Percentiles rank a stretch among this genome's conserved stretches.
Conservation (phyloP, 352 stramenopile genomes). For the Phytophthora hybrid region DNA sequence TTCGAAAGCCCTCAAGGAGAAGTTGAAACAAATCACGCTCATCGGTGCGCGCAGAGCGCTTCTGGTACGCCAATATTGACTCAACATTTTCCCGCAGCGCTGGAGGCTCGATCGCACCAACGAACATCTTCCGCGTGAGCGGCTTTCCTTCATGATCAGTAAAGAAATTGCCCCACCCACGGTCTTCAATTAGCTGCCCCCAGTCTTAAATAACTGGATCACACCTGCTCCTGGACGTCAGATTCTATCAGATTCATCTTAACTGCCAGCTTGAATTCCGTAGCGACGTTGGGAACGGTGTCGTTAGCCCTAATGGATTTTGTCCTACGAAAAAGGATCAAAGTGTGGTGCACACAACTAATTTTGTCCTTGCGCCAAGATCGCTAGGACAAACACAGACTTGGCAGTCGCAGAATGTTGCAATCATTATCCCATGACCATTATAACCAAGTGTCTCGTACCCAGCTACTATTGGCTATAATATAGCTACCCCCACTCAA, state of each 20-base stretch:
- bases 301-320: not conserved
- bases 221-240: not conserved
- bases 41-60: not conserved
- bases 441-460: too few relatives aligned
- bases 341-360: too few relatives aligned
- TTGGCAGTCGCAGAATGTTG: too few relatives aligned
- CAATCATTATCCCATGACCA: too few relatives aligned
- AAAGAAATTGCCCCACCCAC: conserved; percentile 5
- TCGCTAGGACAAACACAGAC: too few relatives aligned
- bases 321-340: too few relatives aligned
- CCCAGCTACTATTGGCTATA: too few relatives aligned
- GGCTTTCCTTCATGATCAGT: conserved; percentile 12
- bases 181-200: not conserved
- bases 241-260: conserved; percentile 16
- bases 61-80: not conserved
- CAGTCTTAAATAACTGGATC: conserved; percentile 11
- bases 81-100: not conserved
- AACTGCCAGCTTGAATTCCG: conserved; percentile 1
- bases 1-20: not conserved
- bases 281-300: conserved; percentile 1
- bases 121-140: conserved; percentile 5
- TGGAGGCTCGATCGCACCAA: not conserved
- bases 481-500: too few relatives aligned
- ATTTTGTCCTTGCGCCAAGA: too few relatives aligned
- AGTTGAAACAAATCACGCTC: not conserved